These are phyloP conservation scores for Senna siamea DNA, from an alignment of 306 rosid species.

Conservation along the genomic window DNA sequence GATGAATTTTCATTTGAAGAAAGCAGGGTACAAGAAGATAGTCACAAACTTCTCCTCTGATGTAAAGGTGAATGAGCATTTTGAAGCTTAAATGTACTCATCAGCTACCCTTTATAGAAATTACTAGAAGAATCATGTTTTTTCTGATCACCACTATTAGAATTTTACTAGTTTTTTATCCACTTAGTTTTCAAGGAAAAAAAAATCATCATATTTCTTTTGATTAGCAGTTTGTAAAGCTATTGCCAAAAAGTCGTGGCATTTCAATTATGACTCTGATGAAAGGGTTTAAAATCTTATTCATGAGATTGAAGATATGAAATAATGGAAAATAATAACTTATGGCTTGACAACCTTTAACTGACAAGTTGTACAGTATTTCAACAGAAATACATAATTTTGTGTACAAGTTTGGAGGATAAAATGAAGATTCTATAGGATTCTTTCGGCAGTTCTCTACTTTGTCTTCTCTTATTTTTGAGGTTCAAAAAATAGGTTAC, in stretches of 20 bases:
- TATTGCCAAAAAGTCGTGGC: background rate
- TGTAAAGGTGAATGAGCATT: constrained; percentile 67
- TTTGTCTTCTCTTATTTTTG: background rate
- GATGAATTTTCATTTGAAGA: constrained; percentile 97
- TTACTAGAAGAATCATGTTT: background rate
- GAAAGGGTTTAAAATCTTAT: background rate
- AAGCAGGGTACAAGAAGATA: constrained; percentile 73
- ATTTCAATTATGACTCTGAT: background rate
- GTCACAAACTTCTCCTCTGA: constrained; percentile 93
- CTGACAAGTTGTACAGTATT: background rate
- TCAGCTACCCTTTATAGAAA: constrained; percentile 18
- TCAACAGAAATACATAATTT: background rate
- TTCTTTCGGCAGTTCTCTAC: background rate
- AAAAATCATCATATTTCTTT: too few species aligned
- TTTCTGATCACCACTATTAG: background rate
- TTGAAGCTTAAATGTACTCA: background rate
- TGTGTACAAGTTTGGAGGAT: background rate
- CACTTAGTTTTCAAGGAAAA: background rate
- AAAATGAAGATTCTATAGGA: background rate
- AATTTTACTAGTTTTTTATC: too few species aligned
- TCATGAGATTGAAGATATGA: background rate
- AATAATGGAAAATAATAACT: background rate
- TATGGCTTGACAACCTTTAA: background rate
- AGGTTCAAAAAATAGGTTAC: background rate
- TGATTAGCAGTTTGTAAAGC: background rate